Conservation (phyloP, 2,329 filamentous ascomycete species). For the Aurifilum marmelostoma region DNA sequence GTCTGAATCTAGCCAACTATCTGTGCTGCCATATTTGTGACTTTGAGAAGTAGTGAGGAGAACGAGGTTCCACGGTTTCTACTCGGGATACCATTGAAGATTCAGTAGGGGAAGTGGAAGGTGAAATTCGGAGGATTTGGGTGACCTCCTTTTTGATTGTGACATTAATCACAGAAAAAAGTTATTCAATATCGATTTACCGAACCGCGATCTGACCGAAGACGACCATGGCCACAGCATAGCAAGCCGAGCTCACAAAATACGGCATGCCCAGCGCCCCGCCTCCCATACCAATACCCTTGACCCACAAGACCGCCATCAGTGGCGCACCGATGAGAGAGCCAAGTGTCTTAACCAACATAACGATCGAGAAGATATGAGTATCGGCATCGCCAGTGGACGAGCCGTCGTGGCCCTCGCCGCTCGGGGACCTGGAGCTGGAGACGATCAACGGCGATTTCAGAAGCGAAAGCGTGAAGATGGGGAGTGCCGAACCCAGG, state of each 20-base stretch:
- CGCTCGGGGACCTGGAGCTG: slow-evolving; percentile 11
- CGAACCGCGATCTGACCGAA: slow-evolving; percentile 32
- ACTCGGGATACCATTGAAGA: slow-evolving; percentile 27
- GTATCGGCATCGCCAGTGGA: slow-evolving; percentile 38
- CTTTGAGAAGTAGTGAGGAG: slow-evolving; percentile 51
- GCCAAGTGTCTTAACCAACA: slow-evolving; percentile 53
- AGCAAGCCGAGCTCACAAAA: slow-evolving; percentile 44
- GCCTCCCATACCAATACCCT: slow-evolving; percentile 45
- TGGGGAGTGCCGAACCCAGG: slow-evolving; percentile 51
- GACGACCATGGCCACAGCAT: slow-evolving; percentile 41
- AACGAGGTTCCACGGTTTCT: slow-evolving; percentile 31
- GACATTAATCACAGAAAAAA: too few relatives aligned
- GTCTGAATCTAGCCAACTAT: slow-evolving; percentile 66
- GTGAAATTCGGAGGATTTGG: slow-evolving; percentile 7
- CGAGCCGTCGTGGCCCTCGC: slow-evolving; percentile 20
- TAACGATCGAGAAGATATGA: slow-evolving; percentile 54
- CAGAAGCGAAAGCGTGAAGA: slow-evolving; percentile 53
- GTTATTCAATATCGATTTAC: neutral
- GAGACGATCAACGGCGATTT: slow-evolving; percentile 47
- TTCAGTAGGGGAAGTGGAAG: slow-evolving; percentile 18
- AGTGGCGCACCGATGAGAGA: slow-evolving; percentile 51
- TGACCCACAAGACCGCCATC: slow-evolving; percentile 52
- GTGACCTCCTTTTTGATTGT: slow-evolving; percentile 26
- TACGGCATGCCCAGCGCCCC: slow-evolving; percentile 45
- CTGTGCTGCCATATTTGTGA: slow-evolving; percentile 58